These are phyloP conservation scores for Suillus occidentalis DNA, from an alignment of 768 basidiomycete species.

Conservation along the genomic window DNA sequence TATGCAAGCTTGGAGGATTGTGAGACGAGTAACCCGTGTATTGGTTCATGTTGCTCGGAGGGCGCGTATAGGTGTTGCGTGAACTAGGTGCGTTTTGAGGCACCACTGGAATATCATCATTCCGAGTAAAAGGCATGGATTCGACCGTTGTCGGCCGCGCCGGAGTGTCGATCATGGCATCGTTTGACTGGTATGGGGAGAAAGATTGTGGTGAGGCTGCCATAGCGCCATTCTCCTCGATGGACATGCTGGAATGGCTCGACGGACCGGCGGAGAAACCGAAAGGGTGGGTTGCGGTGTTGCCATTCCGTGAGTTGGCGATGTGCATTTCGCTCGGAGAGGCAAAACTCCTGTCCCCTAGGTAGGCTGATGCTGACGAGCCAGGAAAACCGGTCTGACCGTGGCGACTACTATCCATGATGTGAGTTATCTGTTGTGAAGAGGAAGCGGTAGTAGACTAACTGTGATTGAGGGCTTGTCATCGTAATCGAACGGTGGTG, in stretches of 20 bases:
- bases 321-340: not conserved
- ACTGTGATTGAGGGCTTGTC: not conserved
- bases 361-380: not conserved
- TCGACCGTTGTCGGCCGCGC: not conserved
- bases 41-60: not conserved
- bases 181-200: not conserved
- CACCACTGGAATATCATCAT: not conserved
- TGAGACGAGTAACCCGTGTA: not conserved
- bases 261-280: not conserved
- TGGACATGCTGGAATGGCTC: not conserved
- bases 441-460: not conserved
- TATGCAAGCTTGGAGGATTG: not conserved
- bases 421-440: not conserved
- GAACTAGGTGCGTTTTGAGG: too few relatives aligned
- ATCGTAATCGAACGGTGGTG: not conserved
- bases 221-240: not conserved
- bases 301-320: not conserved
- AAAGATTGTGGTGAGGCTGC: not conserved
- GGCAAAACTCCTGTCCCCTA: not conserved
- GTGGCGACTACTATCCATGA: not conserved
- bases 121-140: too few relatives aligned
- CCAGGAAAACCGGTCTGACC: not conserved
- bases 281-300: not conserved
- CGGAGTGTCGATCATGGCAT: too few relatives aligned
- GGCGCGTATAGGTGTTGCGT: too few relatives aligned